Conservation (phyloP, 2,329 filamentous ascomycete genomes). For the Dothideomycetes sp. region DNA sequence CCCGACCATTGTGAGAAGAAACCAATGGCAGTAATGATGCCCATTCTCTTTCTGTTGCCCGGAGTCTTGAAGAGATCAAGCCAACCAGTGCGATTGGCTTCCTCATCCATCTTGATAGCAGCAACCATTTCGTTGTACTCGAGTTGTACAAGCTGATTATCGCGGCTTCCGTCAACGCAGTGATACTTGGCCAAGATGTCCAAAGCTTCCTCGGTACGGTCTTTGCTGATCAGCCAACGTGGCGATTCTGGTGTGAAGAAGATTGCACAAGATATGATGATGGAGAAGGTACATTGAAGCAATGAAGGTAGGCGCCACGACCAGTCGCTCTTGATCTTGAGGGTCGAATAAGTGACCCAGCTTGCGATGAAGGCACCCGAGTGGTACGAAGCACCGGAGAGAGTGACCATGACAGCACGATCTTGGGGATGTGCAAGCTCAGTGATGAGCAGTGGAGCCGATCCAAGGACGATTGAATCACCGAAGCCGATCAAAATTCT, state of each 20-base stretch:
- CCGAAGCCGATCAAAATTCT: slow-evolving; percentile 7
- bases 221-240: slow-evolving; percentile 48
- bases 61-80: slow-evolving; percentile 17
- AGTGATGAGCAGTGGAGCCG: slow-evolving; percentile 4
- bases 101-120: slow-evolving; percentile 33
- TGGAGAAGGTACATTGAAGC: slow-evolving; percentile 13
- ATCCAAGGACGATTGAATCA: slow-evolving; percentile 1
- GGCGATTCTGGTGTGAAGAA: slow-evolving; percentile 48
- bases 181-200: slow-evolving; percentile 50
- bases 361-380: slow-evolving; percentile 3
- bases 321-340: slow-evolving; percentile 19
- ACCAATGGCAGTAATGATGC: slow-evolving; percentile 30
- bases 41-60: slow-evolving; percentile 30
- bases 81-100: slow-evolving; percentile 31
- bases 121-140: slow-evolving; percentile 29
- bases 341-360: slow-evolving; percentile 15
- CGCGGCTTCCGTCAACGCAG: slow-evolving; percentile 35
- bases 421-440: slow-evolving; percentile 6
- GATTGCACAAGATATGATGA: slow-evolving; percentile 30
- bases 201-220: slow-evolving; percentile 48
- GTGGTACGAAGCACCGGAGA: neutral
- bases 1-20: slow-evolving; percentile 34
- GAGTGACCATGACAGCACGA: slow-evolving; percentile 3
- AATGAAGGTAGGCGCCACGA: slow-evolving; percentile 36
- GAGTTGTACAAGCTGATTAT: slow-evolving; percentile 26